These are phyloP conservation scores for Fusarium phyllophilum DNA, from an alignment of 2,329 filamentous ascomycete genomes.

Conservation along the genomic window DNA sequence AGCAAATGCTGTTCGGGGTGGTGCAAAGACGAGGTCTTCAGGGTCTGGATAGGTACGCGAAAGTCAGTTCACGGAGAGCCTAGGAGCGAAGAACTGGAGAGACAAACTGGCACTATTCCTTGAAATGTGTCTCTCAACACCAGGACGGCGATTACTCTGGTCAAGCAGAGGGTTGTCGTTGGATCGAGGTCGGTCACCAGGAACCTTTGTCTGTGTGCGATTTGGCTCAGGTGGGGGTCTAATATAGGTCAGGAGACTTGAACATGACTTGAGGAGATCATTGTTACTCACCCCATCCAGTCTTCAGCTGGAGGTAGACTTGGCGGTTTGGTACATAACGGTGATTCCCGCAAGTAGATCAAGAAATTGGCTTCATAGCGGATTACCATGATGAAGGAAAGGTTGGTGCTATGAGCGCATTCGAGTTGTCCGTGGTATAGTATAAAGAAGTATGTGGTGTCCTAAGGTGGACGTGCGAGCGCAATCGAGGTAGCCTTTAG, in stretches of 20 bases:
- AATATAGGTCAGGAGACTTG: slow-evolving; percentile 36
- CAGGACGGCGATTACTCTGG: slow-evolving; percentile 62
- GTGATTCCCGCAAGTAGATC: slow-evolving; percentile 80
- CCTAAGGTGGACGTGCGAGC: neutral
- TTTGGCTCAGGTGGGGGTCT: slow-evolving; percentile 59
- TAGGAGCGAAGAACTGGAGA: neutral
- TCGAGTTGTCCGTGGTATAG: slow-evolving; percentile 41
- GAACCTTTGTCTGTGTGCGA: slow-evolving; percentile 57
- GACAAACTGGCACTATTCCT: slow-evolving; percentile 67
- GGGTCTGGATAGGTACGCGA: slow-evolving; percentile 57
- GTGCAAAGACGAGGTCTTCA: slow-evolving; percentile 87
- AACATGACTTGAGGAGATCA: slow-evolving; percentile 9
- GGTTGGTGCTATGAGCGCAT: slow-evolving; percentile 51
- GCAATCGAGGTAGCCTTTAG: neutral
- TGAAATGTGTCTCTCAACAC: slow-evolving; percentile 63
- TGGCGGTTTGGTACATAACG: slow-evolving; percentile 82
- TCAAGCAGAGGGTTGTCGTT: slow-evolving; percentile 59
- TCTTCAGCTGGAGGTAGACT: slow-evolving; percentile 85
- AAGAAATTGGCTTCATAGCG: slow-evolving; percentile 83
- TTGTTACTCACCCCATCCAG: slow-evolving; percentile 86
- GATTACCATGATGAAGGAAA: slow-evolving; percentile 58
- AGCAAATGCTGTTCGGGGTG: slow-evolving; percentile 83
- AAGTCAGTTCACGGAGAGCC: slow-evolving; percentile 23
- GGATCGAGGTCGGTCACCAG: slow-evolving; percentile 56
- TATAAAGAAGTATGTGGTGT: slow-evolving; percentile 8